Base-by-base conservation (phyloP, 2,329 filamentous ascomycete genomes). In the Lachnellula hyalina region DNA sequence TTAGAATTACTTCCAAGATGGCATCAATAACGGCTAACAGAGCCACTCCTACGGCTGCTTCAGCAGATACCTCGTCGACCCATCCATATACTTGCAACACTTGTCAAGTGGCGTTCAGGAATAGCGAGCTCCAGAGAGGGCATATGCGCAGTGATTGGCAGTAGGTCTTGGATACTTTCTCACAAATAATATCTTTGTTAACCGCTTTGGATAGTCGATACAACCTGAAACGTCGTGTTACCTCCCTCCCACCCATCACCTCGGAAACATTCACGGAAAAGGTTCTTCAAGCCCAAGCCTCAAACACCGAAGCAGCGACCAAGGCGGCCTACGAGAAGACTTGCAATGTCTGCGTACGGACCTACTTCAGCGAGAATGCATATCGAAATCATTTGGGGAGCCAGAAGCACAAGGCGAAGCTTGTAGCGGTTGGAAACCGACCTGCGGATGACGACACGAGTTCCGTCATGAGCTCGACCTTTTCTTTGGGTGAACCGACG, bases 81-180 rank as follows among this genome's bases (percentile, higher is more conserved):
- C 90, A 96, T 70, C 93, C 94, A 1, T 99, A 93, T 75, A 97
- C 93, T 53, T 99, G 94, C 84, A 99, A 97, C 74, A 94, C 92
- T 55, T 99, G 94, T 70, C 90, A 96, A 71, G 92, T 99, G 65
- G 94, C 93, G 51, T 99, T 97, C 75, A 87, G 93, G 63, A 91
- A 90, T 69, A 91, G 89, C 71, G 93, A 97, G 70, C 80, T 95
- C 54, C 94, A 99, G 75, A 86, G 94, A 71, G 86, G 84, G 38
- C 94, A 99, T 71, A 99, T 99, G 94, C 91, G 94, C 72, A 94
- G 87, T 65, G 94, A 99, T 75, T 99, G 94, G 94, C 93, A 99
- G 88, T 94, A 80, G 75, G 89, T 85, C 52, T 50, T 48, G 25
- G 34, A 53, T 49, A 17, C 47, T 32, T 35, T 4, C 17, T 25